phyloP scores from a whole-genome alignment of 1,284 basidiomycete species.

The Trichosporon asahii region DNA sequence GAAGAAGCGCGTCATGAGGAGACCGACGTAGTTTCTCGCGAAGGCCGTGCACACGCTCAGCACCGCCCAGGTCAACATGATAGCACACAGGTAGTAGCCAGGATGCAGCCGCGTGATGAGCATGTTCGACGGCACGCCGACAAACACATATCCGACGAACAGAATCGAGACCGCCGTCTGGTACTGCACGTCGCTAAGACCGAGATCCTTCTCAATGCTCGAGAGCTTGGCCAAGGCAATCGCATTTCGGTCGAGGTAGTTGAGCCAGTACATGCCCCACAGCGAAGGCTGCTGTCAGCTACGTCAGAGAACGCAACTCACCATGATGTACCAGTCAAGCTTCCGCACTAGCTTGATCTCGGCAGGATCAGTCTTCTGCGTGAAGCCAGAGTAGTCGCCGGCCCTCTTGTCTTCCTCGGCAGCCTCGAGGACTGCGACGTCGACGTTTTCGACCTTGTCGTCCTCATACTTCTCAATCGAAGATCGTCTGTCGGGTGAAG shows the following conservation, averaged over 20 bases:
- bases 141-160: conserved; percentile 44
- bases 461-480: conserved; percentile 9
- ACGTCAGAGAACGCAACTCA: not conserved
- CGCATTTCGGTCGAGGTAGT: conserved; percentile 24
- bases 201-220: conserved; percentile 32
- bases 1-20: conserved; percentile 44
- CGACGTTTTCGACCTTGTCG: not conserved
- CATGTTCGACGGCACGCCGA: conserved; percentile 45
- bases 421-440: conserved; percentile 1
- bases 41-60: conserved; percentile 27
- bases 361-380: conserved; percentile 30
- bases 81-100: conserved; percentile 35
- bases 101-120: conserved; percentile 39
- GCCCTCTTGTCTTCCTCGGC: not conserved
- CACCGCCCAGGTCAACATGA: conserved; percentile 35
- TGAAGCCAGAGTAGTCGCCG: conserved; percentile 34
- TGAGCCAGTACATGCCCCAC: conserved; percentile 32
- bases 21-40: conserved; percentile 33
- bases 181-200: conserved; percentile 33
- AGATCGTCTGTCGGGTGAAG: not conserved
- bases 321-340: conserved; percentile 33
- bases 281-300: conserved; percentile 20
- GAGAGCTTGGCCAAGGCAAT: conserved; percentile 33
- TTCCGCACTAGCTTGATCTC: conserved; percentile 33
- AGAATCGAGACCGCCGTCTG: conserved; percentile 47